These are phyloP conservation scores for Schrenkiella parvula DNA, from an alignment of 345 rosid genomes.

Conservation along the genomic window DNA sequence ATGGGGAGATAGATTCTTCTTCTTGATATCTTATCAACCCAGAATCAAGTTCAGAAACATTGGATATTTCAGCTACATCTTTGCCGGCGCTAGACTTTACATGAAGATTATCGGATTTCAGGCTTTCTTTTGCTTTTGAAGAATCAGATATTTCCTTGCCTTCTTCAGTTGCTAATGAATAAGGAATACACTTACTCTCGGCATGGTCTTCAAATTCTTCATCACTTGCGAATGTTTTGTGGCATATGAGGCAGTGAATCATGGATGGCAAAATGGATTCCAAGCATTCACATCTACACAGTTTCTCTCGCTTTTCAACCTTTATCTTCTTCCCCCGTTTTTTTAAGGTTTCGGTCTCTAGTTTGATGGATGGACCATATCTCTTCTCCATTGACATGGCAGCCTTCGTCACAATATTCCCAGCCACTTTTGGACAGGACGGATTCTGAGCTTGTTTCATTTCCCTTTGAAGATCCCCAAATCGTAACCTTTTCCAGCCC, in stretches of 20 bases:
- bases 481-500: constrained; percentile 56
- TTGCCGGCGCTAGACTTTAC: constrained; percentile 35
- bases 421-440: constrained; percentile 23
- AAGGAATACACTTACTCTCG: constrained; percentile 52
- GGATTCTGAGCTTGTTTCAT: constrained; percentile 33
- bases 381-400: constrained; percentile 59
- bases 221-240: constrained; percentile 55
- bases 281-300: constrained; percentile 74
- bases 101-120: constrained; percentile 28
- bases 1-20: constrained; percentile 53
- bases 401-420: constrained; percentile 64
- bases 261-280: constrained; percentile 79
- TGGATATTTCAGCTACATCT: constrained; percentile 36
- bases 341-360: constrained; percentile 41
- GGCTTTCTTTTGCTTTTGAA: constrained; percentile 42
- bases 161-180: constrained; percentile 40
- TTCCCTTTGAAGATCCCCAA: constrained; percentile 39
- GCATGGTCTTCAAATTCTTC: constrained; percentile 57
- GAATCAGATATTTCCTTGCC: constrained; percentile 40
- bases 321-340: constrained; percentile 51
- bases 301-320: constrained; percentile 45
- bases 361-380: constrained; percentile 53
- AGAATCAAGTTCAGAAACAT: constrained; percentile 43
- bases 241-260: constrained; percentile 80
- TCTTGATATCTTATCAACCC: constrained; percentile 58